Percentiles rank a stretch among this genome's conserved stretches.
Evolutionary conservation across 305 asterid species (phyloP).

Genomic region (Rubia occidens): DNA sequence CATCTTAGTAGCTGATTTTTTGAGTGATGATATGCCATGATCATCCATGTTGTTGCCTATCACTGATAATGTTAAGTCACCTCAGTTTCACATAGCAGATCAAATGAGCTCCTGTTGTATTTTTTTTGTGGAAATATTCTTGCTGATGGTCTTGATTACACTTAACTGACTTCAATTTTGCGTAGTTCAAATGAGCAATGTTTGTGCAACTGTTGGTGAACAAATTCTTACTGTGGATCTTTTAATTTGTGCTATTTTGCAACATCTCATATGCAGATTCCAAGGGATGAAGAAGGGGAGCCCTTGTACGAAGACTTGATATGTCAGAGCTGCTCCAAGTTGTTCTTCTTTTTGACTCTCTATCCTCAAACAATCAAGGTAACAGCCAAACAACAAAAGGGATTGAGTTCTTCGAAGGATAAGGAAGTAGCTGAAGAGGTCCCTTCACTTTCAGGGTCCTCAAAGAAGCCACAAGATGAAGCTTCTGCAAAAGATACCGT

Average conservation of each 20-base stretch:
- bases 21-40: neutral
- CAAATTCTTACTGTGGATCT: neutral
- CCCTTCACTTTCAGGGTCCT: slow-evolving; percentile 24
- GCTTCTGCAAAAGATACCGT: slow-evolving; percentile 19
- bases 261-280: slow-evolving; percentile 29
- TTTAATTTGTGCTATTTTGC: neutral
- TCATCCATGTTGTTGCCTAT: neutral
- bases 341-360: slow-evolving; percentile 48
- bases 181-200: neutral
- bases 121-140: neutral
- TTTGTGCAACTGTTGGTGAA: neutral
- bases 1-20: neutral
- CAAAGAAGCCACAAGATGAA: slow-evolving; percentile 21
- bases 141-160: neutral
- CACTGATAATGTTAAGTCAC: neutral
- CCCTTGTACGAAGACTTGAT: slow-evolving; percentile 77
- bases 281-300: slow-evolving; percentile 72
- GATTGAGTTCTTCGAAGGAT: slow-evolving; percentile 28
- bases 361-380: slow-evolving; percentile 52
- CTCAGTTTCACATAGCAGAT: neutral
- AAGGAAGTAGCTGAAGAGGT: slow-evolving; percentile 30
- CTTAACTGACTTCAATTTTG: neutral
- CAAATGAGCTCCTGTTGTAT: neutral
- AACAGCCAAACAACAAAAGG: slow-evolving; percentile 20
- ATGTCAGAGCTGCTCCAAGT: slow-evolving; percentile 61